Percentiles rank a stretch among this genome's conserved stretches.
phyloP scores from a whole-genome alignment of 768 basidiomycete species.

The Pleurotus citrinopileatus region DNA sequence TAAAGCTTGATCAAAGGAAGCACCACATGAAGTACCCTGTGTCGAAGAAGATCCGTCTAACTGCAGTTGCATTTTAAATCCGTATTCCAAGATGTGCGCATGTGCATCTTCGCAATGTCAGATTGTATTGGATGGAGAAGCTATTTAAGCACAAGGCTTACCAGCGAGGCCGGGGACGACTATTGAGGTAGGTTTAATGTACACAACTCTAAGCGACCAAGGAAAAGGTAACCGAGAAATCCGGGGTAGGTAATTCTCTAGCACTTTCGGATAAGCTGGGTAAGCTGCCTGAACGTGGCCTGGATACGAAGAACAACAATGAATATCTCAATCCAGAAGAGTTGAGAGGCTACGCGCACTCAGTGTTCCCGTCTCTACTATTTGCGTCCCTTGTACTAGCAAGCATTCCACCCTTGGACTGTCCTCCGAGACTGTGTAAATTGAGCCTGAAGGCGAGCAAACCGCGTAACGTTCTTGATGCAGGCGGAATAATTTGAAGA shows the following conservation, averaged over 20 bases:
- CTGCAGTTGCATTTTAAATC: slow-evolving; percentile 64
- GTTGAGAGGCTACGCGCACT: slow-evolving; percentile 30
- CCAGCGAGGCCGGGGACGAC: slow-evolving; percentile 76
- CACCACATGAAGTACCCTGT: slow-evolving; percentile 37
- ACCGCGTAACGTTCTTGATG: slow-evolving; percentile 41
- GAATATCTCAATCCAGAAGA: no score
- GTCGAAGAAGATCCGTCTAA: slow-evolving; percentile 58
- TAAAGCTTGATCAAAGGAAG: not conserved
- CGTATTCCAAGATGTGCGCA: slow-evolving; percentile 75
- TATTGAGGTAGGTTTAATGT: slow-evolving; percentile 32
- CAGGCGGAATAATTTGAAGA: slow-evolving; percentile 10
- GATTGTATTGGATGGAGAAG: not conserved
- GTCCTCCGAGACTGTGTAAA: slow-evolving; percentile 68
- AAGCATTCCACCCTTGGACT: slow-evolving; percentile 59
- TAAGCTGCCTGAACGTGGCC: not conserved
- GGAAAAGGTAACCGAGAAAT: slow-evolving; percentile 1
- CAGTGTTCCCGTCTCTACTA: slow-evolving; percentile 46
- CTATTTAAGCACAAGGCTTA: slow-evolving; percentile 23
- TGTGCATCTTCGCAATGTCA: slow-evolving; percentile 60
- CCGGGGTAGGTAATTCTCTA: slow-evolving; percentile 2
- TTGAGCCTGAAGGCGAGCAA: slow-evolving; percentile 48
- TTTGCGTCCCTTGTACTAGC: slow-evolving; percentile 44
- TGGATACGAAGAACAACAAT: not conserved
- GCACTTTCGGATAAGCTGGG: not conserved
- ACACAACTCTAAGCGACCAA: slow-evolving; percentile 10